Percentiles rank a stretch among this genome's conserved stretches.
These are phyloP conservation scores for Termitomyces sp. DNA, from an alignment of 768 basidiomycete genomes.

Conservation along the genomic window DNA sequence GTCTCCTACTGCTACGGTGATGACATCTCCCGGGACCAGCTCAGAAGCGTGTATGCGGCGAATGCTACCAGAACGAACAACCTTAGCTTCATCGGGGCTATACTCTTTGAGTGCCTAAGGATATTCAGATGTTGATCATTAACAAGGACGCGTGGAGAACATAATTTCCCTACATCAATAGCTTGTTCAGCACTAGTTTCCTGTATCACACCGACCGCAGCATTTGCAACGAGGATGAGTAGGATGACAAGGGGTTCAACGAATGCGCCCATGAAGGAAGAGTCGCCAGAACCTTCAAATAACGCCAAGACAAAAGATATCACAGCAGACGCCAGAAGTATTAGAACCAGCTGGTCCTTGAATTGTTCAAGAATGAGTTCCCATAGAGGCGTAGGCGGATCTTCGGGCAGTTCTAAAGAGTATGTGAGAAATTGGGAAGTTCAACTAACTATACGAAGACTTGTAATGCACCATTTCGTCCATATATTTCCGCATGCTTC, in stretches of 20 bases:
- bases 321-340: conserved; percentile 89
- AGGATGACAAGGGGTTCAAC: conserved; percentile 95
- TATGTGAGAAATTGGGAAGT: conserved; percentile 3
- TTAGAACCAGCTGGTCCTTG: conserved; percentile 97
- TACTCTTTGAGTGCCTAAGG: conserved; percentile 90
- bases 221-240: conserved; percentile 93
- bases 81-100: conserved; percentile 94
- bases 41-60: conserved; percentile 77
- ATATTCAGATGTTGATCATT: conserved; percentile 3
- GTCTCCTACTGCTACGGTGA: conserved; percentile 89
- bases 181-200: conserved; percentile 95
- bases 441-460: not conserved
- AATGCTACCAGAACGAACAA: conserved; percentile 67
- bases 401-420: conserved; percentile 81
- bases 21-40: conserved; percentile 93
- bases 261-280: conserved; percentile 75
- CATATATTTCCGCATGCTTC: conserved; percentile 74
- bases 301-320: conserved; percentile 91
- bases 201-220: conserved; percentile 95
- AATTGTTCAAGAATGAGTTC: conserved; percentile 97
- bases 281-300: conserved; percentile 70
- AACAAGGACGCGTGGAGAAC: conserved; percentile 6
- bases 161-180: conserved; percentile 73
- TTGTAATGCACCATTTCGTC: conserved; percentile 67
- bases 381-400: conserved; percentile 88